Conservation (phyloP, 2,329 filamentous ascomycete species). For the Aaosphaeria pasadenensis region DNA sequence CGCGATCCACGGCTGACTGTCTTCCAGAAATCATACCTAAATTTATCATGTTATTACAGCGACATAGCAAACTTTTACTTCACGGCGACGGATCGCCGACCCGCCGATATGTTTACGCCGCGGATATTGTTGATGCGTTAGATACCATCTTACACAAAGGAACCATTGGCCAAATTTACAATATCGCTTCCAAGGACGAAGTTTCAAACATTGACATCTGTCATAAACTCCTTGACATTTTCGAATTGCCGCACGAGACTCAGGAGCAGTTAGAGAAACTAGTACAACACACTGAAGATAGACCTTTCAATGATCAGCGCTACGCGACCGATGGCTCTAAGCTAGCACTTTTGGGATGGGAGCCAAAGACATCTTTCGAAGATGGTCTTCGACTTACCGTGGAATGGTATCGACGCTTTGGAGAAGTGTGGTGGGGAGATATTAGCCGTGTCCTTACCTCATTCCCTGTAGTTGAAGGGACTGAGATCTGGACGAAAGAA, state of each 20-base stretch:
- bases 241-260: conserved; percentile 48
- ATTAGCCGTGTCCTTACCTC: conserved; percentile 38
- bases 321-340: conserved; percentile 40
- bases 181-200: conserved; percentile 75
- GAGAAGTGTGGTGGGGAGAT: conserved; percentile 41
- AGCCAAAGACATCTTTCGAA: conserved; percentile 33
- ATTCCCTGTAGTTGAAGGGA: conserved; percentile 37
- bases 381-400: conserved; percentile 36
- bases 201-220: conserved; percentile 72
- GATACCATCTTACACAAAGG: conserved; percentile 82
- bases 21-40: conserved; percentile 77
- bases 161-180: conserved; percentile 72
- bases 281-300: conserved; percentile 73
- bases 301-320: conserved; percentile 56
- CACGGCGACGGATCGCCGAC: conserved; percentile 76
- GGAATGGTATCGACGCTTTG: conserved; percentile 38
- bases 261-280: conserved; percentile 56
- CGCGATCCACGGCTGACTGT: too few relatives aligned
- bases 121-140: conserved; percentile 76
- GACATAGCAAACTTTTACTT: conserved; percentile 64
- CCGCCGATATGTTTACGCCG: conserved; percentile 73
- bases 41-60: conserved; percentile 70
- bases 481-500: conserved; percentile 40
- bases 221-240: conserved; percentile 60
- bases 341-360: conserved; percentile 35